Percentiles rank a stretch among this genome's conserved stretches.
phyloP scores from a whole-genome alignment of 441 rosid genomes.

The Kokia cookei region DNA sequence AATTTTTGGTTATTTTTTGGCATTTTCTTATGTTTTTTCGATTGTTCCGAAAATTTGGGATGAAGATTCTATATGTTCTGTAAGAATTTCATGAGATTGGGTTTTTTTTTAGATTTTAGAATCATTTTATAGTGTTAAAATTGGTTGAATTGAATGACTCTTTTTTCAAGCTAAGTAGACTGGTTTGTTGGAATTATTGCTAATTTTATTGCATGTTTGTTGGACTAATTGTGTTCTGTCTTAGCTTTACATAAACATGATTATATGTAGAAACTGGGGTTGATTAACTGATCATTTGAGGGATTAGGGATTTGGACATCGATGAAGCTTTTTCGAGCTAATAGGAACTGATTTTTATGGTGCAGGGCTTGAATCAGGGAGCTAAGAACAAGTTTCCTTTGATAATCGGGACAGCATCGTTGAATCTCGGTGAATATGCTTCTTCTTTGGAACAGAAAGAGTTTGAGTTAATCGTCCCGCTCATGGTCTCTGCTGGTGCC shows the following conservation, averaged over 20 bases:
- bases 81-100: not conserved
- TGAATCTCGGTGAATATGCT: slow-evolving; percentile 82
- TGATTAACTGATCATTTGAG: not conserved
- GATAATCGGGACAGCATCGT: slow-evolving; percentile 42
- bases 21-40: not conserved
- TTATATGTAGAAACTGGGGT: not conserved
- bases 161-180: no score
- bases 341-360: not conserved
- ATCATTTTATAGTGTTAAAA: no score
- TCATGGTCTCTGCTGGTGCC: slow-evolving; percentile 33
- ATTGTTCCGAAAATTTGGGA: no score
- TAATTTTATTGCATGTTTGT: not conserved
- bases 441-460: slow-evolving; percentile 57
- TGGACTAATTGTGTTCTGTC: not conserved
- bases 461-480: slow-evolving; percentile 64
- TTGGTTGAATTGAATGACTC: no score
- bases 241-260: not conserved
- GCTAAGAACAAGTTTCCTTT: slow-evolving; percentile 58
- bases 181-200: not conserved
- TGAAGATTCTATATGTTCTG: no score
- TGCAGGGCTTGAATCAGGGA: slow-evolving; percentile 66
- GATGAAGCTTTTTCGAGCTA: not conserved
- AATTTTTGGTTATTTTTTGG: not conserved
- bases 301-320: not conserved
- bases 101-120: not conserved